Base-by-base conservation (phyloP, 1,139 yeast genomes). In the Taphrina confusa region DNA sequence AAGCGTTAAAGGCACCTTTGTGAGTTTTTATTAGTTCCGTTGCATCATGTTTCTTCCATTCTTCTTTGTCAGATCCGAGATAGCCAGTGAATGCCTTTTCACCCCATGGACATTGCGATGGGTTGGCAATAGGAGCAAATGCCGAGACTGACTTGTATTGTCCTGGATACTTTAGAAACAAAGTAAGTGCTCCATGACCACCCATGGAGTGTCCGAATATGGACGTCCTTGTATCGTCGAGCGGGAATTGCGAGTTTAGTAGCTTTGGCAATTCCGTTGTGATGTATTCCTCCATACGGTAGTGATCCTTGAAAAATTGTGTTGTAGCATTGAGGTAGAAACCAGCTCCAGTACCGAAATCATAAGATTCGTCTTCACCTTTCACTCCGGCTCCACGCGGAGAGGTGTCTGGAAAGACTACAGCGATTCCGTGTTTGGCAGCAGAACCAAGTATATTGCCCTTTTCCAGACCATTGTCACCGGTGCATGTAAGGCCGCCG, bases 291-390 rank as follows among this genome's bases (percentile, higher is more conserved):
- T 85, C 88, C 98, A 92, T 92, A 63, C 82, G 80, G 76, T 89
- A 92, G 73, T 90, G 80, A 51, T 76, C 74, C 60, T 72, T 73
- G 85, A 86, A 92, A 30, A 90, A 90, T 34, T 78, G 82, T 65
- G 80, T 75, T 9, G 87, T 83, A 9, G 97, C 88, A 73, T 92
- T 87, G 61, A 92, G 80, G 70, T 92, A 92, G 75, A 91, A 92
- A 0, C 97, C 96, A 30, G 98, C 98, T 33, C 95, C 96, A 1
- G 91, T 79, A 20, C 98, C 98, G 69, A 92, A 88, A 71, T 90
- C 97, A 82, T 85, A 92, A 20, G 81, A 71, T 40, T 85, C 94
- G 69, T 87, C 87, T 70, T 89, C 95, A 34, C 96, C 95, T 45
- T 80, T 83, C 63, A 85, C 77, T 62, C 78, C 77, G n/a, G 87